Conservation (phyloP, 2,329 filamentous ascomycete genomes). For the Didymella exigua region DNA sequence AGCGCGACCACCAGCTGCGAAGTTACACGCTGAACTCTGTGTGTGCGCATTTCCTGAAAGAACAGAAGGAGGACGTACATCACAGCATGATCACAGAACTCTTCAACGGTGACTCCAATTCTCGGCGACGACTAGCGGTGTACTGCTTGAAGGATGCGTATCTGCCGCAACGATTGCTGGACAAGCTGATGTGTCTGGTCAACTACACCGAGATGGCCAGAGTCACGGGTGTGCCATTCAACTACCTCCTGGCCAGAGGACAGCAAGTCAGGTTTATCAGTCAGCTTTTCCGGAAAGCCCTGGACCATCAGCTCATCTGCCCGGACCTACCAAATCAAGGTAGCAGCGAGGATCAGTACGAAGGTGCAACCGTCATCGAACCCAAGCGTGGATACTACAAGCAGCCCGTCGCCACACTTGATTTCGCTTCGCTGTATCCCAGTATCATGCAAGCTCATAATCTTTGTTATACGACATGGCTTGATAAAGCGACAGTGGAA, state of each 20-base stretch:
- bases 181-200: conserved; percentile 97
- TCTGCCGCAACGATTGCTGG: conserved; percentile 89
- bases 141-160: conserved; percentile 99
- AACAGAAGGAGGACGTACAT: conserved; percentile 98
- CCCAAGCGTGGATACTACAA: conserved; percentile 92
- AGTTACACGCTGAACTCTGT: conserved; percentile 98
- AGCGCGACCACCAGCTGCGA: conserved; percentile 90
- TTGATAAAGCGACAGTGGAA: conserved; percentile 79
- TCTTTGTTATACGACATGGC: conserved; percentile 91
- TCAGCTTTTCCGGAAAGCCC: conserved; percentile 91
- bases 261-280: conserved; percentile 98
- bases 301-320: conserved; percentile 92
- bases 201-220: conserved; percentile 99
- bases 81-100: conserved; percentile 99
- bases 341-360: conserved; percentile 82
- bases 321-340: conserved; percentile 77
- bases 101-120: conserved; percentile 95
- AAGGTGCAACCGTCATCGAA: conserved; percentile 97
- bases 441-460: conserved; percentile 99
- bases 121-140: conserved; percentile 83
- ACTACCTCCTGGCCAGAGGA: conserved; percentile 85
- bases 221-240: conserved; percentile 98
- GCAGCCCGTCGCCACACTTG: conserved; percentile 91
- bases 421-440: conserved; percentile 98
- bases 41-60: conserved; percentile 89